Base-by-base conservation (phyloP, 441 rosid species). In the Euphorbia corollata region DNA sequence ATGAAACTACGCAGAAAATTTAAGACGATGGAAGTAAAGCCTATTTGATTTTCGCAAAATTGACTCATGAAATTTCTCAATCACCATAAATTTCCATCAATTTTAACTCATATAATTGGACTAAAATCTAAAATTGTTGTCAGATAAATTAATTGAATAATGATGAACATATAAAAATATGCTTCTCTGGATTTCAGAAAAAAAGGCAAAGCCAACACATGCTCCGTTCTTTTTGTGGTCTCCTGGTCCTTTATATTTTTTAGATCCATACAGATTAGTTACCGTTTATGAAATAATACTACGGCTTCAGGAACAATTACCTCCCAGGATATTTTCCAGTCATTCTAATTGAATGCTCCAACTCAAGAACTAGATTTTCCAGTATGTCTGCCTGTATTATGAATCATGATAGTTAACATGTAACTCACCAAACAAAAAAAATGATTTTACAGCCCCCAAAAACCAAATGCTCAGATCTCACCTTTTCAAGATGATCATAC, bases 401-500 rank as follows among this genome's bases (percentile, higher is more conserved):
- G 59, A 36, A 47, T 63, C 68, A 55, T n/a, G 22, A 65, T 27
- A 63, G 58, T 13, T 67, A 67, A 68, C 65, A 1, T 15, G 63
- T 55, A 59, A 55, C 54, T 11, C 56, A 47, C n/a, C 66, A 66
- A 43, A 54, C 51, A 32, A 54, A 55, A 71, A 47, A 59, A 41
- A 45, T 48, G 5, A 8, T 59, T 70, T 65, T 59, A 73, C 16
- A 62, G 59, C 67, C 56, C 11, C 30, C 56, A 41, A 61, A 56
- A 73, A 64, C 39, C 27, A 67, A 68, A 74, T 64, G 65, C 6
- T 59, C 59, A 1, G 72, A 70, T 77, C 79, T 75, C 68, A 92
- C 98, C 97, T 96, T 96, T 75, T 83, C 80, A 73, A 85, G 83
- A 74, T 90, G 96, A 77, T 84, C 85, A 64, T 96, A 96, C 64